Evolutionary conservation across 2,329 filamentous ascomycete genomes (phyloP), one percentile per base, ranked within the genome.

Genomic region (Nakataea oryzae): DNA sequence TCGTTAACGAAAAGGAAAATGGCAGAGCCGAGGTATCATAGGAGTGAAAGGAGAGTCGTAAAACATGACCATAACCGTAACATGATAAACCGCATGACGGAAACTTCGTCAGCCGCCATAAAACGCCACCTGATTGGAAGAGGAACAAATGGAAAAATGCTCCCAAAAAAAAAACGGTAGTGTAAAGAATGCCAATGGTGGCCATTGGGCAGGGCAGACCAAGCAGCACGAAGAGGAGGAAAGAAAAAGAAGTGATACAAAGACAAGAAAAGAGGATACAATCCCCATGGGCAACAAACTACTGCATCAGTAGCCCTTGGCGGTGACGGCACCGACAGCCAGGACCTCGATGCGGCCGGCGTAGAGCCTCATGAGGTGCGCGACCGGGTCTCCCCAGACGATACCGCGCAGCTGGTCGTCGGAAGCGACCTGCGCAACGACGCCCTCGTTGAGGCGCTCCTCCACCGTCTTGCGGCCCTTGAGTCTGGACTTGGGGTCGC

Each of bases 311-410:
- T 61, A 55, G 34, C 69, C 69, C 67, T 70, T 74, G 27, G 70
- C 75, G 34, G 83, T 88, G 13, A 89, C 85, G 13, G 87, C 89
- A 63, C 81, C 84, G 1, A 87, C 85, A 13, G 89, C 89, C 62
- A 96, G 74, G 4, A 79, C 76, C 71, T 95, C 88, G 57, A 96
- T 83, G 61, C 91, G 76, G 26, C 80, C 82, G 17, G 84, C 84
- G 73, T 96, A 96, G 26, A 95, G 70, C 63, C 78, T 84, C 91
- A 96, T 96, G 67, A 86, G 79, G 75, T 96, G 91, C 71, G 86
- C 88, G 56, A 91, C 78, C 0, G 90, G 89, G 71, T 96, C 91
- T 0, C 91, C 91, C 82, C 91, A 96, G 4, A 96, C 79, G 0
- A 92, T 81, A 1, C 79, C 81, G 28, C 88, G 78, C 60, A 96